Evolutionary conservation across 2,329 filamentous ascomycete species (phyloP), one percentile per base, ranked within the genome.

Genomic region (Juglanconis juglandina): DNA sequence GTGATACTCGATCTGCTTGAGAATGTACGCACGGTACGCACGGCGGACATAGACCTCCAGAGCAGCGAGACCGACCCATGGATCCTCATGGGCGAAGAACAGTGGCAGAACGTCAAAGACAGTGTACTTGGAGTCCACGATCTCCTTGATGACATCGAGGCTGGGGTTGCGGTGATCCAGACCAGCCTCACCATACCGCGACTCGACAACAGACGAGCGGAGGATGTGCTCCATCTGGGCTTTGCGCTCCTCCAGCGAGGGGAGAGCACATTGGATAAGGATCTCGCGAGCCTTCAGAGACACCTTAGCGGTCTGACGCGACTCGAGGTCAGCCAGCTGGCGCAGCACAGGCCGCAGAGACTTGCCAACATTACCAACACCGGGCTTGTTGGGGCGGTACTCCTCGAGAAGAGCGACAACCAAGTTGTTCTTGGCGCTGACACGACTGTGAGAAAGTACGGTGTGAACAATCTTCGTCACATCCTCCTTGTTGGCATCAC

Each of bases 141-240:
- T 93, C 76, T 99, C 95, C 81, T 96, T 96, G 78, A 99, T 89
- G 65, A 96, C 82, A 30, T 96, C 90, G 57, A 96, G 80, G 76
- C 89, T 91, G 52, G 95, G 95, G 76, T 97, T 91, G 66, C 95
- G 85, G 78, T 99, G 95, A 65, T 97, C 94, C 90, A 91, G 96
- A 55, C 94, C 93, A 63, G 91, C 93, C 82, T 99, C 95, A 62
- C 95, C 95, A 71, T 99, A 99, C 67, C 91, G 88, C n/a, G 93
- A 96, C 75, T 99, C 92, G 7, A 97, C 87, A 30, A 99, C 95
- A 0, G 95, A 94, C 33, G 94, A 96, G 62, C 93, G 91, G 58
- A 99, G 83, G 66, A 99, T 99, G 76, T 98, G 94, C 81, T 98
- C 95, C 94, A 99, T 97, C 79, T 99, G 95, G 6, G 89, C 85